Evolutionary conservation across 2,329 filamentous ascomycete species (phyloP), one percentile per base, ranked within the genome.

Genomic region (Xylaria arbuscula): DNA sequence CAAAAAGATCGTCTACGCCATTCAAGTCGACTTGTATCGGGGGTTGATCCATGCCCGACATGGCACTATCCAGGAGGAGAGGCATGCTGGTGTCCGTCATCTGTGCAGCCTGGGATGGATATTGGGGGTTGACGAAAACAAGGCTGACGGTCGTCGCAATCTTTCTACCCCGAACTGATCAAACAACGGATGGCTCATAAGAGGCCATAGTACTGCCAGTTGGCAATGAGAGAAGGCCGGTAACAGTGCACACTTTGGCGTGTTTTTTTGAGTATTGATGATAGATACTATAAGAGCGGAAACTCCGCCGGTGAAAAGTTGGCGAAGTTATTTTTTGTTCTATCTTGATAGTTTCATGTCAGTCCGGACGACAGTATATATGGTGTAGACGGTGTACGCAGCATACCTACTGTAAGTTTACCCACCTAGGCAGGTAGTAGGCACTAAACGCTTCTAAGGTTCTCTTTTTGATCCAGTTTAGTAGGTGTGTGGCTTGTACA

Each of bases 1-100:
- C 92, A 78, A 94, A 94, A 40, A 94, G 84, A 77, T 94, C 92
- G 75, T 92, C 89, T 50, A 92, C 89, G 72, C 89, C 87, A 73
- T 90, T 83, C 72, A 88, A 81, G 64, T 83, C 81, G 63, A 84
- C 83, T 45, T 84, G 82, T 78, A 88, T 84, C 47, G 81, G 79
- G 32, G 84, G 83, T 68, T 84, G 80, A 78, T 87, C 83, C 86
- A 89, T 85, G 68, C 83, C 80, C 77, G 87, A 82, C 86, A 89
- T 85, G 69, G 79, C 80, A 62, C 84, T 81, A 62, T 88, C 87
- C 79, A 89, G 82, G 76, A 88, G 88, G 70, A 85, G 78, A 48
- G 83, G 82, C 81, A 84, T 84, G 72, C 80, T 80, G 72, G 78
- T 76, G 64, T 78, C 75, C 62, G 79, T 76, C 80, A 82, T 81